Conservation (phyloP, 768 basidiomycete species). For the Suillus ampliporus region DNA sequence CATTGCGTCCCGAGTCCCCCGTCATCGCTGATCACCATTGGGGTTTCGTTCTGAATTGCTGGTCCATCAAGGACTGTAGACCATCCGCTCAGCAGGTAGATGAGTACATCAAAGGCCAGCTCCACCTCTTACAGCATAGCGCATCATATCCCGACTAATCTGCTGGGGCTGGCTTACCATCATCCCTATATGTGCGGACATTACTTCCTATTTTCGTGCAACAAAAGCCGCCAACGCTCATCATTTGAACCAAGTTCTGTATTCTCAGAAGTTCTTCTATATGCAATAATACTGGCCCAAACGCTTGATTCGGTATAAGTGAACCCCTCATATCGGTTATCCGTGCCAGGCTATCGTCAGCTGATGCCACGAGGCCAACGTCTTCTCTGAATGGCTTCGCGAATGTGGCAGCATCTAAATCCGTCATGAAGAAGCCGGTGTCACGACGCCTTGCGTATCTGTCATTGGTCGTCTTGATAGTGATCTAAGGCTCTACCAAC, state of each 20-base stretch:
- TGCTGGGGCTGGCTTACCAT: neutral
- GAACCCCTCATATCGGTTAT: neutral
- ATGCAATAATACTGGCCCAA: neutral
- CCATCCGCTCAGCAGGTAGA: constrained; percentile 25
- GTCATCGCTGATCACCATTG: constrained; percentile 9
- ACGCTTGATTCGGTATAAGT: constrained; percentile 1
- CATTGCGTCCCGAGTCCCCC: constrained; percentile 4
- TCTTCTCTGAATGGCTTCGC: neutral
- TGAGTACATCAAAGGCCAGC: constrained; percentile 30
- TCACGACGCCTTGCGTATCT: neutral
- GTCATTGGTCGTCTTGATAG: neutral
- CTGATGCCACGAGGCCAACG: constrained; percentile 2
- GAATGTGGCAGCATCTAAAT: neutral
- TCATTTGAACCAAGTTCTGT: neutral
- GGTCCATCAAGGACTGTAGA: constrained; percentile 23
- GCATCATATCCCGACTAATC: too few species aligned
- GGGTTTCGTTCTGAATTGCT: constrained; percentile 16
- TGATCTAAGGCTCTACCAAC: neutral
- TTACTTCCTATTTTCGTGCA: neutral
- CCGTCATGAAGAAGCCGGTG: constrained; percentile 1
- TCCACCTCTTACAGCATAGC: neutral
- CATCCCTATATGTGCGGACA: neutral
- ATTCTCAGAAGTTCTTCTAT: neutral
- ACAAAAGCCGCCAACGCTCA: neutral
- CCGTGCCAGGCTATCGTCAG: neutral